Percentiles rank a stretch among this genome's conserved stretches.
Evolutionary conservation across 257 asterid genomes (phyloP).

Genomic region (Nicotiana benthamiana): DNA sequence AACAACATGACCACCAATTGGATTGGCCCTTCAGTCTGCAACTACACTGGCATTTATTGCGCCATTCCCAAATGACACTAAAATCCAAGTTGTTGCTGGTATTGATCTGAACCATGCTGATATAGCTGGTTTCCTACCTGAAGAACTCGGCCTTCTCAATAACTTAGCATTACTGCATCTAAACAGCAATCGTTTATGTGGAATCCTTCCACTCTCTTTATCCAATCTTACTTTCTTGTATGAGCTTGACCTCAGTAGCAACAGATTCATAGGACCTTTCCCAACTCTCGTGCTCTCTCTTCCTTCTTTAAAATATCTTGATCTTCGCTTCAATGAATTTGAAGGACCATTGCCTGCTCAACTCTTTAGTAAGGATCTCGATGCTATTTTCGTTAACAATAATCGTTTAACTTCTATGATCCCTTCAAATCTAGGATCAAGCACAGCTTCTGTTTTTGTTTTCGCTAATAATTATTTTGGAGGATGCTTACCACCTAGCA

Average conservation of each 20-base stretch:
- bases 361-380: constrained; percentile 39
- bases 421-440: constrained; percentile 39
- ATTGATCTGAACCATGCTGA: constrained; percentile 60
- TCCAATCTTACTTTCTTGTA: constrained; percentile 37
- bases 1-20: constrained; percentile 45
- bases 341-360: constrained; percentile 55
- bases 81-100: constrained; percentile 39
- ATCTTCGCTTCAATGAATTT: constrained; percentile 64
- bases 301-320: constrained; percentile 40
- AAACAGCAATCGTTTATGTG: constrained; percentile 69
- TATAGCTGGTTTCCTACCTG: constrained; percentile 59
- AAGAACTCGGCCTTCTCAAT: constrained; percentile 52
- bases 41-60: constrained; percentile 47
- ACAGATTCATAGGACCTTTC: constrained; percentile 69
- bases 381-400: constrained; percentile 58
- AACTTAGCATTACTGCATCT: constrained; percentile 53
- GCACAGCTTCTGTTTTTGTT: constrained; percentile 57
- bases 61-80: constrained; percentile 35
- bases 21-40: constrained; percentile 56
- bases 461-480: constrained; percentile 55
- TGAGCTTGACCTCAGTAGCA: constrained; percentile 72
- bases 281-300: constrained; percentile 54
- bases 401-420: constrained; percentile 40
- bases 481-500: constrained; percentile 59
- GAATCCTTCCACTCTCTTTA: constrained; percentile 48